These are phyloP conservation scores for Balansia obtecta DNA, from an alignment of 2,329 filamentous ascomycete species.

Conservation along the genomic window DNA sequence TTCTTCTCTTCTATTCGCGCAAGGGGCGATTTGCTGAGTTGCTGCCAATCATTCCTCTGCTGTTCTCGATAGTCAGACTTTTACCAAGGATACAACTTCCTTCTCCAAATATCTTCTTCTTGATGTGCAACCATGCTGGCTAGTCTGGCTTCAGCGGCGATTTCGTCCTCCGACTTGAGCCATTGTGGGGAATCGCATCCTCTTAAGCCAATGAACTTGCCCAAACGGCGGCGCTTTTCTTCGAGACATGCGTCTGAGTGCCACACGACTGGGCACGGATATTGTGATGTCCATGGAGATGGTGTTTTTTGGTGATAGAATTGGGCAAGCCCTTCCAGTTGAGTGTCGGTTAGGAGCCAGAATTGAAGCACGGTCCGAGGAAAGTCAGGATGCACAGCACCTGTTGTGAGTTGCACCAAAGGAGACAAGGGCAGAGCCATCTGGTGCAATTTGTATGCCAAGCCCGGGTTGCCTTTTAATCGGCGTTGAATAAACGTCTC, in stretches of 20 bases:
- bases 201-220: conserved; percentile 59
- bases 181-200: conserved; percentile 33
- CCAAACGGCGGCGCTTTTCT: conserved; percentile 61
- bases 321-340: conserved; percentile 57
- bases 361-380: conserved; percentile 56
- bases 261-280: conserved; percentile 61
- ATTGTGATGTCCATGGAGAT: conserved; percentile 39
- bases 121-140: conserved; percentile 22
- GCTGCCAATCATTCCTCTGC: neutral
- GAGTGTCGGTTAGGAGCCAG: conserved; percentile 58
- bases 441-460: conserved; percentile 49
- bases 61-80: neutral
- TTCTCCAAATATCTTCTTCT: conserved; percentile 35
- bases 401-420: conserved; percentile 50
- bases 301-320: conserved; percentile 63
- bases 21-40: neutral
- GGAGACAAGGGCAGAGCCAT: conserved; percentile 55
- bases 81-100: conserved; percentile 28
- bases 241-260: conserved; percentile 36
- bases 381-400: conserved; percentile 51
- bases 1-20: neutral
- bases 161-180: conserved; percentile 34
- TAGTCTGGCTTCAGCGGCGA: conserved; percentile 29
- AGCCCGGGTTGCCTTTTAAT: conserved; percentile 33
- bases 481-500: conserved; percentile 17